Conservation (phyloP, 2,329 filamentous ascomycete species). For the Didymella exigua region DNA sequence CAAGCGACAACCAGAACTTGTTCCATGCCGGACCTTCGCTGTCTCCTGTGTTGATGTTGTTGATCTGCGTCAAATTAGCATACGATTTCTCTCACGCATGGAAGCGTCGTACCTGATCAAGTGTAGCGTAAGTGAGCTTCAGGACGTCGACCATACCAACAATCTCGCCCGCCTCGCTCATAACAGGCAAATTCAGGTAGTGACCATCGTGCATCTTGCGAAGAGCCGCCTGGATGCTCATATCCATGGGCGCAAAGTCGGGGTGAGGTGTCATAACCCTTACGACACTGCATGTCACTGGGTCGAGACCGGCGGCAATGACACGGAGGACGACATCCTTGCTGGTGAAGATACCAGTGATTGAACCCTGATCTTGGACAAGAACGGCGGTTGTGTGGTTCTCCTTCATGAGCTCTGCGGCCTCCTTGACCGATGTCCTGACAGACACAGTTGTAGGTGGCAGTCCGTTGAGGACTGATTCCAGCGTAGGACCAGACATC, state of each 20-base stretch:
- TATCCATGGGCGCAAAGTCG: slow-evolving; percentile 97
- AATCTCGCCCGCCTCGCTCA: slow-evolving; percentile 96
- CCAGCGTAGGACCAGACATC: slow-evolving; percentile 97
- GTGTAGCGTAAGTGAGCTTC: slow-evolving; percentile 95
- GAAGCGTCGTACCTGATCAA: slow-evolving; percentile 75
- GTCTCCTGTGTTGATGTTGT: slow-evolving; percentile 87
- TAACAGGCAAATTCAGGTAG: slow-evolving; percentile 96
- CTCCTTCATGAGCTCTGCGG: slow-evolving; percentile 95
- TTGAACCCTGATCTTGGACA: slow-evolving; percentile 94
- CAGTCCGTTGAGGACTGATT: slow-evolving; percentile 88
- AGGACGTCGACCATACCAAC: slow-evolving; percentile 99
- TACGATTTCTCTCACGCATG: background rate
- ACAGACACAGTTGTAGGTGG: slow-evolving; percentile 95
- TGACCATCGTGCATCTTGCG: slow-evolving; percentile 99
- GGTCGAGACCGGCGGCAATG: slow-evolving; percentile 94
- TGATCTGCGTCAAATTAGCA: slow-evolving; percentile 60
- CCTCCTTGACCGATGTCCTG: slow-evolving; percentile 93
- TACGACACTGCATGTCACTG: slow-evolving; percentile 93
- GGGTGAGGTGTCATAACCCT: slow-evolving; percentile 99
- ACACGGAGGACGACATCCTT: slow-evolving; percentile 98
- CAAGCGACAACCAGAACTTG: slow-evolving; percentile 98
- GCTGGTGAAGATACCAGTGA: slow-evolving; percentile 99
- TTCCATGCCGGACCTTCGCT: slow-evolving; percentile 98
- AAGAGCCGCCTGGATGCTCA: slow-evolving; percentile 97
- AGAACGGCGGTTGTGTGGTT: slow-evolving; percentile 96